Evolutionary conservation across 2,329 filamentous ascomycete species (phyloP).

Genomic region (Chaetomium olivaceum): DNA sequence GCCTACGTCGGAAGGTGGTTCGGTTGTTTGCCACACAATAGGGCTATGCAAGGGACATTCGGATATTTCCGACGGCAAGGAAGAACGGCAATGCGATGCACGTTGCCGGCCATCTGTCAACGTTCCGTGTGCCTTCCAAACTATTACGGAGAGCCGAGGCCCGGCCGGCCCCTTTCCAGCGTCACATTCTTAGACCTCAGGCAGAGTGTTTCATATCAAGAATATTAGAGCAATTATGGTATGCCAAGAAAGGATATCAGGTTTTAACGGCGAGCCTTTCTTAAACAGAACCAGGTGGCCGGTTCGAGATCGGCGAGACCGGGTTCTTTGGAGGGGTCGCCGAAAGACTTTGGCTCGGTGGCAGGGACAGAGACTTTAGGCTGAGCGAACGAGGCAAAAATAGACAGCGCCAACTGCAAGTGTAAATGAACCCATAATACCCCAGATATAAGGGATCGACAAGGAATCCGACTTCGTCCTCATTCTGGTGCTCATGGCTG

Average conservation of each 20-base stretch:
- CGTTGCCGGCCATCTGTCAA: neutral
- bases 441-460: constrained; percentile 1
- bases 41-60: neutral
- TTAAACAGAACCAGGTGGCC: neutral
- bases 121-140: neutral
- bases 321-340: neutral
- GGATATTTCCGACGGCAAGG: neutral
- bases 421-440: constrained; percentile 3
- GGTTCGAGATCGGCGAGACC: neutral
- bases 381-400: constrained; percentile 7
- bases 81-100: neutral
- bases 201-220: constrained; percentile 6
- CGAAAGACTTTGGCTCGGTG: neutral
- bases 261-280: neutral
- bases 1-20: neutral
- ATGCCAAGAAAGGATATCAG: neutral
- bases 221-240: neutral
- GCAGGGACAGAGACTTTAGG: neutral
- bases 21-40: neutral
- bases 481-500: neutral
- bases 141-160: constrained; percentile 10
- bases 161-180: neutral
- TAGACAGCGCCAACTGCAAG: neutral
- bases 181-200: neutral
- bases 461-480: neutral